Percentiles rank a stretch among this genome's conserved stretches.
phyloP scores from a whole-genome alignment of 257 asterid species.

The Lavandula angustifolia region DNA sequence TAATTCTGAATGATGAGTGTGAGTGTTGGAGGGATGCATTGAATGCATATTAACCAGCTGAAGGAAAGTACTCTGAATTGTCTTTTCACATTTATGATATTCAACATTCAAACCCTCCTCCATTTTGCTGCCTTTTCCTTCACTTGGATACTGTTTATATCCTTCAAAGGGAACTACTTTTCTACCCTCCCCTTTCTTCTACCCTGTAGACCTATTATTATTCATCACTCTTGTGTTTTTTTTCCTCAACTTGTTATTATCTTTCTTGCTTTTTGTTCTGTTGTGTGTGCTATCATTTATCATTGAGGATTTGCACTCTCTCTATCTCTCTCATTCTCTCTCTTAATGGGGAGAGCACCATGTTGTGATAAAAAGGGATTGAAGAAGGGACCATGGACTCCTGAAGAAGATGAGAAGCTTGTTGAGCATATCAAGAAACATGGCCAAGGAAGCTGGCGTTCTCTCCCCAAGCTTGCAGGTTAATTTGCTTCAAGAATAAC shows the following conservation, averaged over 20 bases:
- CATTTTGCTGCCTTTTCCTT: conserved; percentile 23
- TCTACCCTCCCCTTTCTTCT: too few relatives aligned
- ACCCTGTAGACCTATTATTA: background rate
- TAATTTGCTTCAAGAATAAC: too few relatives aligned
- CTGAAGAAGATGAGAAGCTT: conserved; percentile 90
- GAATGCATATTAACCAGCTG: conserved; percentile 52
- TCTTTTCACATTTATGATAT: conserved; percentile 52
- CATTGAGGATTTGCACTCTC: too few relatives aligned
- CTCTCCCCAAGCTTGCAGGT: conserved; percentile 91
- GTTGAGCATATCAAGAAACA: conserved; percentile 62
- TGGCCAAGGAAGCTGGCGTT: conserved; percentile 97
- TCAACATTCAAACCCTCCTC: conserved; percentile 28
- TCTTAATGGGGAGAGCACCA: conserved; percentile 86
- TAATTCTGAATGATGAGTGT: conserved; percentile 29
- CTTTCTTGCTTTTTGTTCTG: too few relatives aligned
- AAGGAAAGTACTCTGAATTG: conserved; percentile 37
- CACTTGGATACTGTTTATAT: conserved; percentile 15
- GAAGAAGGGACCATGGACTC: conserved; percentile 95
- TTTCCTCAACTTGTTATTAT: too few relatives aligned
- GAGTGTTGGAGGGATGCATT: conserved; percentile 36
- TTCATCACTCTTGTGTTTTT: too few relatives aligned
- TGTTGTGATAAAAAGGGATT: conserved; percentile 82
- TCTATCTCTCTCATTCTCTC: background rate
- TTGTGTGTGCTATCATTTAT: too few relatives aligned
- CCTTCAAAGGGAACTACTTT: background rate